These are phyloP conservation scores for Vitis amurensis DNA, from an alignment of 164 flowering plant genomes.

Conservation along the genomic window DNA sequence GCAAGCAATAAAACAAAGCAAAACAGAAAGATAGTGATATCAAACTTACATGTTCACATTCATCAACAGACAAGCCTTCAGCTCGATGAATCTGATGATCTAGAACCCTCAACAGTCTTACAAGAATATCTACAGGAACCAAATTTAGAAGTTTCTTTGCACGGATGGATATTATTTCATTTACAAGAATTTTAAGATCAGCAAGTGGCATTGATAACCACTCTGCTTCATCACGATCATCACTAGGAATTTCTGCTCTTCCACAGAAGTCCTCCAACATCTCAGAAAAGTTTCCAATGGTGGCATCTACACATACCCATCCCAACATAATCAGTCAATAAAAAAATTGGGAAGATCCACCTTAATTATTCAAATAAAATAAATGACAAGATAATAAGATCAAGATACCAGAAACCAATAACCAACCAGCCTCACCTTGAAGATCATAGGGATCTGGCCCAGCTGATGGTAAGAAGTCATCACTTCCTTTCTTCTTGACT, in stretches of 20 bases:
- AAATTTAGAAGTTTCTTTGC: conserved; percentile 69
- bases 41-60: conserved; percentile 74
- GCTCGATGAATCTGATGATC: conserved; percentile 92
- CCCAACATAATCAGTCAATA: not conserved
- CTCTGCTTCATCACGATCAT: conserved; percentile 77
- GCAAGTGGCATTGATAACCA: conserved; percentile 55
- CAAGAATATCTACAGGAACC: conserved; percentile 78
- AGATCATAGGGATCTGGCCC: conserved; percentile 47
- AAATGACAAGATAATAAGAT: not conserved
- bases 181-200: conserved; percentile 65
- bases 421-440: conserved; percentile 53
- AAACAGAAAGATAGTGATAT: not conserved
- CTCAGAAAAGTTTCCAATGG: conserved; percentile 57
- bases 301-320: conserved; percentile 44
- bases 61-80: conserved; percentile 77
- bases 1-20: not conserved
- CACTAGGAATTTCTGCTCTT: conserved; percentile 63
- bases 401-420: not conserved
- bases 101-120: conserved; percentile 61
- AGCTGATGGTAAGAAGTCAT: conserved; percentile 25
- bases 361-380: not conserved
- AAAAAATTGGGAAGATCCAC: not conserved
- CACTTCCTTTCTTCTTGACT: conserved; percentile 54
- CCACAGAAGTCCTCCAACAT: conserved; percentile 74
- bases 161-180: conserved; percentile 71